Conservation (phyloP, 441 rosid species). For the Hypseocharis bilobata region DNA sequence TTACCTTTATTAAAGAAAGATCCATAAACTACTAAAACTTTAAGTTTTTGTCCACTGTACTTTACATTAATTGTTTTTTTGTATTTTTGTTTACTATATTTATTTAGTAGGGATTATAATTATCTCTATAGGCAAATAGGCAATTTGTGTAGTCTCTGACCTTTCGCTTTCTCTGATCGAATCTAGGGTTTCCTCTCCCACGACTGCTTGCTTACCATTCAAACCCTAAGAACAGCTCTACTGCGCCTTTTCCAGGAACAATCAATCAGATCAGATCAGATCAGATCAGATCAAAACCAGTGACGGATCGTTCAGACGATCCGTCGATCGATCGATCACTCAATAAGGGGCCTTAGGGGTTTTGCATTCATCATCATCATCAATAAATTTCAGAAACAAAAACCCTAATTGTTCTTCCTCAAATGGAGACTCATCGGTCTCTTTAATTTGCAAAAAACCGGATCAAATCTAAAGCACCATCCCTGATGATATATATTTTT, state of each 20-base stretch:
- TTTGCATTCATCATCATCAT: not conserved
- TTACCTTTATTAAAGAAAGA: too few species aligned
- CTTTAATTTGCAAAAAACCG: conserved; percentile 10
- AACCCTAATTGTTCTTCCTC: conserved; percentile 5
- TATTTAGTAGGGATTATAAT: too few species aligned
- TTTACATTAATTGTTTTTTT: too few species aligned
- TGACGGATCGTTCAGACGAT: not conserved
- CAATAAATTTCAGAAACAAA: not conserved
- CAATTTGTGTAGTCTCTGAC: not conserved
- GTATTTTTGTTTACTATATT: too few species aligned
- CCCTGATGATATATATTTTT: not conserved
- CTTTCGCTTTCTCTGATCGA: conserved; percentile 1
- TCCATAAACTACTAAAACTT: too few species aligned
- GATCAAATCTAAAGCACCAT: conserved; percentile 5
- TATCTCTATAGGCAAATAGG: not conserved
- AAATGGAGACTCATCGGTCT: too few species aligned
- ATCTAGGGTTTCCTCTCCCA: conserved; percentile 5
- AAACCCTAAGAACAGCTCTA: conserved; percentile 3
- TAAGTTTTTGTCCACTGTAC: too few species aligned
- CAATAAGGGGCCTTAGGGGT: not conserved
- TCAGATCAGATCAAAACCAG: not conserved
- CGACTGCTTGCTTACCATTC: not conserved
- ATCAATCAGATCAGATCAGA: too few species aligned
- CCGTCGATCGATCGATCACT: not conserved
- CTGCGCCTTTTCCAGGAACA: too few species aligned